Conservation (phyloP, 2,329 filamentous ascomycete genomes). For the Tricladium varicosporioides region DNA sequence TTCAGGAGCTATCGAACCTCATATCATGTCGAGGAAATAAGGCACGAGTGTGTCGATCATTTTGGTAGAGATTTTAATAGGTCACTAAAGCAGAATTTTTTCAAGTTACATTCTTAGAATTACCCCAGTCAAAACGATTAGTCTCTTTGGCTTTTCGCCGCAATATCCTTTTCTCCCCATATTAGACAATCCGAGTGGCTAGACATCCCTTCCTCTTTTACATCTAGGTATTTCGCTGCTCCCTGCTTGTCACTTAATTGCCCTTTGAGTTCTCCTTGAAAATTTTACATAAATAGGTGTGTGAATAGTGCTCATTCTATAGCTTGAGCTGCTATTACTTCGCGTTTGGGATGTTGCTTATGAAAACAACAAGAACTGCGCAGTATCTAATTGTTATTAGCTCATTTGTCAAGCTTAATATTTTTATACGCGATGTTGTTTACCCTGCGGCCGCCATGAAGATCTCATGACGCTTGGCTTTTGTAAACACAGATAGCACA, state of each 20-base stretch:
- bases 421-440: slow-evolving; percentile 1
- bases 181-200: too few relatives aligned
- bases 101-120: neutral
- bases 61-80: neutral
- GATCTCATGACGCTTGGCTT: slow-evolving; percentile 25
- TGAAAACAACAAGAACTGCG: neutral
- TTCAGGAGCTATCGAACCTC: neutral
- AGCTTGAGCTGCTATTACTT: neutral
- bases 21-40: neutral
- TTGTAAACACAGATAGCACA: slow-evolving; percentile 20
- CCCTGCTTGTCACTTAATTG: too few relatives aligned
- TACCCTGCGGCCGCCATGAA: slow-evolving; percentile 24
- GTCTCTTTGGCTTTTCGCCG: too few relatives aligned
- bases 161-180: too few relatives aligned
- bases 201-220: too few relatives aligned
- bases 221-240: too few relatives aligned
- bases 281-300: neutral
- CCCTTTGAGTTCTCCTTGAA: neutral
- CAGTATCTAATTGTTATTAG: neutral
- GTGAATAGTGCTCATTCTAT: neutral
- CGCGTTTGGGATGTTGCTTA: neutral
- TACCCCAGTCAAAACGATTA: too few relatives aligned
- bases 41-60: neutral
- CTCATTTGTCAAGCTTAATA: too few relatives aligned
- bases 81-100: neutral